Conservation (phyloP, 768 basidiomycete species). For the Lentinula aciculospora region DNA sequence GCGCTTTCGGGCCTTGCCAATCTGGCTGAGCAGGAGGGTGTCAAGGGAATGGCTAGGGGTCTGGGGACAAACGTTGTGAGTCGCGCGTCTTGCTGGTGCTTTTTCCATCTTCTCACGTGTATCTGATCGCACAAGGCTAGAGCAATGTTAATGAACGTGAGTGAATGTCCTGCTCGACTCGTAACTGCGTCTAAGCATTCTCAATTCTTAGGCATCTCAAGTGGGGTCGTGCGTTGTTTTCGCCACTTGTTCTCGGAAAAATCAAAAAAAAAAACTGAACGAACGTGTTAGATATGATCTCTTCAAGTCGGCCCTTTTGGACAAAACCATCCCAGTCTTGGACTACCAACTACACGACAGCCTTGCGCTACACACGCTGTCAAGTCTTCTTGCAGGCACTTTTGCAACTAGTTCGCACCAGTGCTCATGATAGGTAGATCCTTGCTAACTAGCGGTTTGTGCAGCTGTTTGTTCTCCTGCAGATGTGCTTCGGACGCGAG, state of each 20-base stretch:
- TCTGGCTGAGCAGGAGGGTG: conserved; percentile 65
- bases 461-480: conserved; percentile 75
- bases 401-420: conserved; percentile 65
- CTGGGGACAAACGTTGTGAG: conserved; percentile 73
- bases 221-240: conserved; percentile 66
- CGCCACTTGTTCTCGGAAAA: not conserved
- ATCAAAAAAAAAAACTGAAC: conserved; percentile 5
- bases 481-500: conserved; percentile 69
- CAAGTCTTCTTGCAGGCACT: conserved; percentile 67
- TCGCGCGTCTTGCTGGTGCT: not conserved
- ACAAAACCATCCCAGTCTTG: conserved; percentile 44
- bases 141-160: conserved; percentile 73
- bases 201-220: conserved; percentile 58
- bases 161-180: conserved; percentile 19
- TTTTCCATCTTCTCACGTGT: conserved; percentile 12
- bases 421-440: not conserved
- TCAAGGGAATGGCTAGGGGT: conserved; percentile 64
- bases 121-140: conserved; percentile 32
- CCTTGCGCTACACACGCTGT: conserved; percentile 57
- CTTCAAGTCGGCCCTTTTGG: conserved; percentile 59
- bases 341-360: conserved; percentile 61
- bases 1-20: conserved; percentile 66
- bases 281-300: conserved; percentile 57
- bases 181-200: not conserved
- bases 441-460: not conserved